A percentile compares a stretch with the other conserved stretches of the same genome.
phyloP scores from a whole-genome alignment of 805 yeast genomes.

The Candida yuanshanica region DNA sequence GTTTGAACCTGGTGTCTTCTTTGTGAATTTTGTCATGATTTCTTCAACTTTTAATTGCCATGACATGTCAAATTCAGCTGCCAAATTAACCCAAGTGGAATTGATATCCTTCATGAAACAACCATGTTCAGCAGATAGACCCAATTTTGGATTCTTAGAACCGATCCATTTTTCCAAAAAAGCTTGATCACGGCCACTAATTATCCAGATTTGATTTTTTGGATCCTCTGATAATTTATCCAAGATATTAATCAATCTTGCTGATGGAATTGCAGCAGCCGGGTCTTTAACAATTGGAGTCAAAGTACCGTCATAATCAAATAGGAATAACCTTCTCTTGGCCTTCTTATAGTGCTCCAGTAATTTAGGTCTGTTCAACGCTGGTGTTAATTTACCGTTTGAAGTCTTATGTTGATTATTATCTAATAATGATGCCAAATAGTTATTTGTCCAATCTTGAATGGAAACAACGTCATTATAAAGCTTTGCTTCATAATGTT shows the following conservation, averaged over 20 bases:
- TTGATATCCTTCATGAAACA: slow-evolving; percentile 83
- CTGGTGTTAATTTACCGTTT: slow-evolving; percentile 57
- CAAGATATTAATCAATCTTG: slow-evolving; percentile 55
- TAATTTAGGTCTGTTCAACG: slow-evolving; percentile 66
- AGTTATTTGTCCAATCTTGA: slow-evolving; percentile 72
- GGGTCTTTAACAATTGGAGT: slow-evolving; percentile 97
- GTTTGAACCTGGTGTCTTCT: slow-evolving; percentile 83
- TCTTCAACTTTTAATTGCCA: slow-evolving; percentile 87
- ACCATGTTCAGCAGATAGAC: slow-evolving; percentile 96
- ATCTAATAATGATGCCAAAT: slow-evolving; percentile 31
- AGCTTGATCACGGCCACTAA: slow-evolving; percentile 90
- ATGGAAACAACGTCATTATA: slow-evolving; percentile 68
- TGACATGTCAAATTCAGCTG: slow-evolving; percentile 80
- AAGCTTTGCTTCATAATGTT: slow-evolving; percentile 43
- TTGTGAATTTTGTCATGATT: slow-evolving; percentile 70
- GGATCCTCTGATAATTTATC: slow-evolving; percentile 65
- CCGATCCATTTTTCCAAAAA: slow-evolving; percentile 91
- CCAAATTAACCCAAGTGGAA: slow-evolving; percentile 74
- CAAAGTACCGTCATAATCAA: slow-evolving; percentile 96
- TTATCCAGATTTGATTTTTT: slow-evolving; percentile 85
- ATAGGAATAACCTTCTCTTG: slow-evolving; percentile 68
- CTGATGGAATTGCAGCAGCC: slow-evolving; percentile 95
- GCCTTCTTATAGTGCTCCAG: slow-evolving; percentile 55
- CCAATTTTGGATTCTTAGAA: slow-evolving; percentile 46
- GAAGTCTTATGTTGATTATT: slow-evolving; percentile 37